Evolutionary conservation across 257 asterid genomes (phyloP).

Genomic region (Ilex aquifolium): DNA sequence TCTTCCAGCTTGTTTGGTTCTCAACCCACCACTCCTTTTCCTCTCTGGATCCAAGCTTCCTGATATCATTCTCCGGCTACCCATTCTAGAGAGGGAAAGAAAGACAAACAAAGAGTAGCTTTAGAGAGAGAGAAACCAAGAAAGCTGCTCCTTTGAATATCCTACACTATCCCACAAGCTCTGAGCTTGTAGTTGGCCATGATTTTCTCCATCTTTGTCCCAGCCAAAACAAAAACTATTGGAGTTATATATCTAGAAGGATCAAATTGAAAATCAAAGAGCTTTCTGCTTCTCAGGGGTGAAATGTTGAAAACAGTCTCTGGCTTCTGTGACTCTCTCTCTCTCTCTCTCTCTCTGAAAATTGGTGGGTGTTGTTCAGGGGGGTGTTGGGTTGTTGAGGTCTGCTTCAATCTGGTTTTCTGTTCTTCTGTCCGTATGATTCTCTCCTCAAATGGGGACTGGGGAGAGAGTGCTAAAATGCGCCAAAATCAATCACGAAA

Average conservation of each 20-base stretch:
- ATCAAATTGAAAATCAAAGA: neutral
- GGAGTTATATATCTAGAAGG: neutral
- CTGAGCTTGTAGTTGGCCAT: constrained; percentile 64
- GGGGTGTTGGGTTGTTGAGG: constrained; percentile 14
- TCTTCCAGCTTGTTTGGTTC: constrained; percentile 97
- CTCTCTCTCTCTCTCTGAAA: neutral
- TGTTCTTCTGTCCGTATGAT: constrained; percentile 9
- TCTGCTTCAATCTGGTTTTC: constrained; percentile 20
- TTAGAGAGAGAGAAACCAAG: constrained; percentile 7
- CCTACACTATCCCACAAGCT: constrained; percentile 86
- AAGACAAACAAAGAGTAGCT: constrained; percentile 1
- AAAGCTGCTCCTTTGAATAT: neutral
- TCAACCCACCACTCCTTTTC: constrained; percentile 85
- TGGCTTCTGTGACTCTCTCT: neutral
- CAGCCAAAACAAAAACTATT: constrained; percentile 7
- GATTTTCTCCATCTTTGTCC: constrained; percentile 57
- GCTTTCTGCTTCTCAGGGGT: neutral
- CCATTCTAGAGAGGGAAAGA: constrained; percentile 46
- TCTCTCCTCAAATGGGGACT: neutral
- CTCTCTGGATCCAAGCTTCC: constrained; percentile 88
- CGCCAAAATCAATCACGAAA: constrained; percentile 48
- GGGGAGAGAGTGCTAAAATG: constrained; percentile 40
- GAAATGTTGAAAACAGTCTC: neutral
- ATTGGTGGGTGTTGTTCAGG: neutral
- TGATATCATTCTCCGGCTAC: constrained; percentile 36